These are phyloP conservation scores for Zasmidium angulare DNA, from an alignment of 2,329 filamentous ascomycete species.

Conservation along the genomic window DNA sequence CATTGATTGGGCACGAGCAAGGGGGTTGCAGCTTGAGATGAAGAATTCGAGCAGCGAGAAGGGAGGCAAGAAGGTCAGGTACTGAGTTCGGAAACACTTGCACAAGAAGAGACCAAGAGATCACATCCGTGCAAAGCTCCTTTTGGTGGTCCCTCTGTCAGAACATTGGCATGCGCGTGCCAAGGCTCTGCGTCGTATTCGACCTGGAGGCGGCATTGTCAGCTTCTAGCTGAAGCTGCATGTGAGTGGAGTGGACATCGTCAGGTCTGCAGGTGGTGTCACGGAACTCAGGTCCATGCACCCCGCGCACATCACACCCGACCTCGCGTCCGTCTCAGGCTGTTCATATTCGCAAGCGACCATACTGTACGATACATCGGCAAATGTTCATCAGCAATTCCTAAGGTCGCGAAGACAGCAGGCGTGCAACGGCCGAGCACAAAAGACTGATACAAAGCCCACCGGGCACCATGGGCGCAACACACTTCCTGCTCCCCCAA, in stretches of 20 bases:
- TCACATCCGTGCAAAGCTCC: too few species aligned
- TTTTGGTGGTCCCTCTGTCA: neutral
- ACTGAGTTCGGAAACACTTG: neutral
- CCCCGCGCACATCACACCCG: too few species aligned
- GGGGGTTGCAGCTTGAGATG: slow-evolving; percentile 35
- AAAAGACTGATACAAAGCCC: neutral
- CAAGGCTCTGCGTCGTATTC: neutral
- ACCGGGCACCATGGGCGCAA: neutral
- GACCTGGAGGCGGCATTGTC: neutral
- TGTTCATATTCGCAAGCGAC: neutral
- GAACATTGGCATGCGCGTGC: neutral
- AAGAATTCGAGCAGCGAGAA: slow-evolving; percentile 9
- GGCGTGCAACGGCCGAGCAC: neutral
- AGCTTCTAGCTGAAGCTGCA: too few species aligned
- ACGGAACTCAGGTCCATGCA: too few species aligned
- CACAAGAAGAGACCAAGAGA: too few species aligned
- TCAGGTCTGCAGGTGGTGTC: too few species aligned
- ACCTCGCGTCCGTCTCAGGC: neutral
- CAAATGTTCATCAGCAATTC: neutral
- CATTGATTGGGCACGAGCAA: slow-evolving; percentile 40
- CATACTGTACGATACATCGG: neutral
- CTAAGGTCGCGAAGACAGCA: too few species aligned
- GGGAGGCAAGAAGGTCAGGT: slow-evolving; percentile 21
- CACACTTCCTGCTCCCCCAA: neutral
- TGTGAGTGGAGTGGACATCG: too few species aligned